A percentile compares a stretch with the other conserved stretches of the same genome.
Evolutionary conservation across 2,329 filamentous ascomycete species (phyloP).

Genomic region (Colletotrichum spaethianum): DNA sequence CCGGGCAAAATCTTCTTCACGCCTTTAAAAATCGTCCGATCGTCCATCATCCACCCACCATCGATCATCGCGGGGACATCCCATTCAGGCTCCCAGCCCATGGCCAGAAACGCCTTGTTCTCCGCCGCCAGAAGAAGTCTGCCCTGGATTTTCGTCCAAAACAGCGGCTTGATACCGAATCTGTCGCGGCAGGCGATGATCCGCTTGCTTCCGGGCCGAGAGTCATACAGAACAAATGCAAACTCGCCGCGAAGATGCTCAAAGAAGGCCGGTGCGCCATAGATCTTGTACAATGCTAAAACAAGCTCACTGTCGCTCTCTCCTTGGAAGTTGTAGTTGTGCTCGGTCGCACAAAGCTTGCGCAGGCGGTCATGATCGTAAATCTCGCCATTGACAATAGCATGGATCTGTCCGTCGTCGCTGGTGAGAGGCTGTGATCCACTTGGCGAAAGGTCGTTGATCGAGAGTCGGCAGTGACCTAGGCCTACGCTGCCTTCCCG

Average conservation of each 20-base stretch:
- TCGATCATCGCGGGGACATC: conserved; percentile 62
- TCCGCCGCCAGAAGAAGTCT: conserved; percentile 65
- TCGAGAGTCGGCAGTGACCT: conserved; percentile 64
- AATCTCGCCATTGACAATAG: conserved; percentile 72
- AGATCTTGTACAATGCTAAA: conserved; percentile 64
- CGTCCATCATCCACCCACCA: conserved; percentile 60
- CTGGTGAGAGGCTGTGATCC: conserved; percentile 63
- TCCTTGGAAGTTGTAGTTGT: conserved; percentile 59
- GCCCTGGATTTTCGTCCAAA: conserved; percentile 57
- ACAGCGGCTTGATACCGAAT: conserved; percentile 70
- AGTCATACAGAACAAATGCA: conserved; percentile 65
- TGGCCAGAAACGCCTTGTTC: conserved; percentile 65
- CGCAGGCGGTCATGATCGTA: conserved; percentile 66
- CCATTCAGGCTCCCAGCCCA: conserved; percentile 68
- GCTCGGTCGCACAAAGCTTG: conserved; percentile 49
- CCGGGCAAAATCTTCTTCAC: conserved; percentile 61
- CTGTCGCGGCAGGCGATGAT: conserved; percentile 67
- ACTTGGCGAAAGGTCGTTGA: conserved; percentile 63
- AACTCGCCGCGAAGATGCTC: conserved; percentile 67
- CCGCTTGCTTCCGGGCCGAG: conserved; percentile 46
- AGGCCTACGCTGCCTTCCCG: no score
- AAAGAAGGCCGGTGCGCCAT: conserved; percentile 55
- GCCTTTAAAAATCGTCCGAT: conserved; percentile 64
- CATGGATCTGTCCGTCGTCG: conserved; percentile 58
- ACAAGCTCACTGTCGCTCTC: conserved; percentile 67